Evolutionary conservation across 495 filamentous ascomycete species (phyloP), one percentile per base, ranked within the genome.

Genomic region (Bacidia gigantensis): DNA sequence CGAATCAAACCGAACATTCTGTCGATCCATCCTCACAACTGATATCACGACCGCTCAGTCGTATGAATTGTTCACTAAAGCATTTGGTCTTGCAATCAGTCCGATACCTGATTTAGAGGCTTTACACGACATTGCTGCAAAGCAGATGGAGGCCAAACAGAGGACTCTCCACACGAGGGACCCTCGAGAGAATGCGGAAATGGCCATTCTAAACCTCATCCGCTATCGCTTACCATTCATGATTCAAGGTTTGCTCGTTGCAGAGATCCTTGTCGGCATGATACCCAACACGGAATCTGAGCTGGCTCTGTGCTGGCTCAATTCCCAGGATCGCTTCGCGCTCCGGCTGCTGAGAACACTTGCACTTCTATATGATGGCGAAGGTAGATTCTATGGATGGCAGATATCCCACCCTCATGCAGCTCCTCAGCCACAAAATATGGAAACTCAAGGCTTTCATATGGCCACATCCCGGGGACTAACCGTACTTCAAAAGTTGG

Each of bases 221-320:
- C 86, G 94, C 64, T 80, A 76, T 11, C 84, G 92, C 29, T 90
- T 88, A 65, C 82, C 92, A 0, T 79, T 84, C 54, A 69, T 98
- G 46, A 86, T 89, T 75, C 92, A 98, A 69, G 87, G 87, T 3
- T 78, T 98, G 55, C 70, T 98, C 3, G 86, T 89, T 1, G 90
- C 87, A 2, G 90, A 98, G 58, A 92, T 96, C 50, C 68, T 96
- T 9, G 77, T 87, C 2, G 76, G 79, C 3, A 74, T 95, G 14
- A 78, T 77, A 1, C 86, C 86, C n/a, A 76, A 74, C 0, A 74
- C 76, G 18, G 89, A 94, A 56, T 76, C 70, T 22, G 69, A 73
- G 9, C 71, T 95, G 12, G 83, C 89, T n/a, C 76, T 79, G 42
- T 69, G 73, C 1, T 98, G 92, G 92, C 76, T 97, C 17, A 77